Conservation (phyloP, 192 early-diverging fungal species). For the Coemansia pectinata region DNA sequence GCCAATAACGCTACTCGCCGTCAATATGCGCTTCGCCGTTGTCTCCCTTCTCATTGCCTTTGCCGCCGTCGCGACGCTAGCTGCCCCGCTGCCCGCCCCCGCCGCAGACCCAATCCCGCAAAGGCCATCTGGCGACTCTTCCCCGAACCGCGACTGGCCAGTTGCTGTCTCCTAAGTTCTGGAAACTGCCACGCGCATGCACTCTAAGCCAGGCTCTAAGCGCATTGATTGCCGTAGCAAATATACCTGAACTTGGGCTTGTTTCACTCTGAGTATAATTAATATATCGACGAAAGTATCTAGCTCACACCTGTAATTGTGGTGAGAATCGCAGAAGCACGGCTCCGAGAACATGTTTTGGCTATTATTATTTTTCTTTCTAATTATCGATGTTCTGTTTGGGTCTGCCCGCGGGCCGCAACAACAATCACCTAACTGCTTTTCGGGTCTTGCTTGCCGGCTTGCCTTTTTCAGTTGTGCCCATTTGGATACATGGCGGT, state of each 20-base stretch:
- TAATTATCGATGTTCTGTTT: neutral
- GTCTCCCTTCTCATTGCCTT: conserved; percentile 25
- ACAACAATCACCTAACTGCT: neutral
- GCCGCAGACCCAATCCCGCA: neutral
- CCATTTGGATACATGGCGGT: neutral
- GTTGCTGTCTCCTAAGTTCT: conserved; percentile 29
- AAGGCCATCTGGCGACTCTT: conserved; percentile 6
- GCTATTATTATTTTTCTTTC: neutral
- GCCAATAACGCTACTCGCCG: neutral
- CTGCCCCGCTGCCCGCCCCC: conserved; percentile 29
- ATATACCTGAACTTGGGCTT: neutral
- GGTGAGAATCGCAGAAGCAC: neutral
- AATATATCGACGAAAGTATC: neutral
- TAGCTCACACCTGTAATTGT: neutral
- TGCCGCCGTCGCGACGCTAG: conserved; percentile 19
- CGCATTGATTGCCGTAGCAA: neutral
- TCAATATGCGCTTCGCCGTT: conserved; percentile 25
- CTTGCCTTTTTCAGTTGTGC: neutral
- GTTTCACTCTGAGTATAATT: conserved; percentile 1
- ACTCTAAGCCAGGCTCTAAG: neutral
- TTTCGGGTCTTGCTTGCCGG: conserved; percentile 1
- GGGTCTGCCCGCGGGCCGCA: neutral
- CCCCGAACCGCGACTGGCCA: conserved; percentile 53
- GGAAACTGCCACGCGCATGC: neutral
- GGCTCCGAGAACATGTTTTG: neutral